Conservation (phyloP, 352 stramenopile genomes). For the Pythium phragmiticola region DNA sequence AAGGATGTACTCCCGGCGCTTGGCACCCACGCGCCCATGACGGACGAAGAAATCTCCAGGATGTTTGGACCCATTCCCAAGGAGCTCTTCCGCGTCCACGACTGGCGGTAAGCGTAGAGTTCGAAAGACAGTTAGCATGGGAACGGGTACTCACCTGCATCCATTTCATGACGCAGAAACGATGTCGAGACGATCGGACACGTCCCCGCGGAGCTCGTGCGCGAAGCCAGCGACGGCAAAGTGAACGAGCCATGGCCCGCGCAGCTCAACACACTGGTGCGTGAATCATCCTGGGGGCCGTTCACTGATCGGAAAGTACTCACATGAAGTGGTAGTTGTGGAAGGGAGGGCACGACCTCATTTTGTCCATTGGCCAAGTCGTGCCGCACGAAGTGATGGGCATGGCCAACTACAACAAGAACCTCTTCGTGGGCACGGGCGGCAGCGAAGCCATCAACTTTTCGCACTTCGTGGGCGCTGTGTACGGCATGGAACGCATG, state of each 20-base stretch:
- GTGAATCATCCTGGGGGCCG: conserved; percentile 3
- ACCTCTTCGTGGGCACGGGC: conserved; percentile 96
- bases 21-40: conserved; percentile 97
- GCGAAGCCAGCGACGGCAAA: conserved; percentile 92
- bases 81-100: conserved; percentile 91
- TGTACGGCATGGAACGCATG: conserved; percentile 98
- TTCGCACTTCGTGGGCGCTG: conserved; percentile 97
- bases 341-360: conserved; percentile 90
- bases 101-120: conserved; percentile 85
- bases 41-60: conserved; percentile 87
- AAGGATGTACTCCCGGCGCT: conserved; percentile 93
- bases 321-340: conserved; percentile 55
- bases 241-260: conserved; percentile 95
- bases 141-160: background rate
- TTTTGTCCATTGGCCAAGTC: conserved; percentile 96
- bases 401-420: conserved; percentile 99
- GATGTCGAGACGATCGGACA: conserved; percentile 96
- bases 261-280: conserved; percentile 95
- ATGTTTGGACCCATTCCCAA: conserved; percentile 94
- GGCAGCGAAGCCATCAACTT: conserved; percentile 96
- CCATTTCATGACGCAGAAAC: conserved; percentile 54
- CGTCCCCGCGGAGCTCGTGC: conserved; percentile 91
- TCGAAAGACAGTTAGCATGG: background rate
- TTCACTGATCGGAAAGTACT: background rate
- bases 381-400: conserved; percentile 97